Conservation (phyloP, 345 rosid genomes). For the Litchi chinensis region DNA sequence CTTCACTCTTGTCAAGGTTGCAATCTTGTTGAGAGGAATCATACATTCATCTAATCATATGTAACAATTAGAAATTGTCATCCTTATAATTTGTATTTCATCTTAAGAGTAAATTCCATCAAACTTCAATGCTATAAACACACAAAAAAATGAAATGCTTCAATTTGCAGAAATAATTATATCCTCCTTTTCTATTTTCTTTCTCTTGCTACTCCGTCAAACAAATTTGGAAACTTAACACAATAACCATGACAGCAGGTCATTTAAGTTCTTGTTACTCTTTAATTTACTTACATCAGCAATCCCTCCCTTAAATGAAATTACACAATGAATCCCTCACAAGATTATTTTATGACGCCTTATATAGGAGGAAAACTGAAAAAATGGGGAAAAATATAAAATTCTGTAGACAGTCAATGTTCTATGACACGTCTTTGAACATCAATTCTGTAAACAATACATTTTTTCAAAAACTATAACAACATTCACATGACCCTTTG, state of each 20-base stretch:
- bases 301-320: neutral
- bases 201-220: too few relatives aligned
- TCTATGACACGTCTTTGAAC: neutral
- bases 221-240: too few relatives aligned
- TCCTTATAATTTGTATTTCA: neutral
- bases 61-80: neutral
- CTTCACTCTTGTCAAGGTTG: neutral
- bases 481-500: too few relatives aligned
- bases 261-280: slow-evolving; percentile 2
- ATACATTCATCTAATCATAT: neutral
- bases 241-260: too few relatives aligned
- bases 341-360: neutral
- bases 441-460: too few relatives aligned
- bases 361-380: neutral
- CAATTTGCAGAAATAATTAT: too few relatives aligned
- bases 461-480: too few relatives aligned
- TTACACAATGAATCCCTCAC: neutral
- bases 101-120: too few relatives aligned
- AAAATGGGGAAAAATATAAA: neutral
- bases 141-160: too few relatives aligned
- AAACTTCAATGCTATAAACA: too few relatives aligned
- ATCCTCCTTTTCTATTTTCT: too few relatives aligned
- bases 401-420: neutral
- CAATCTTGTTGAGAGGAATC: neutral
- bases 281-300: neutral